Evolutionary conservation across 306 rosid species (phyloP), one percentile per base, ranked within the genome.

Genomic region (Astragalus membranaceus): DNA sequence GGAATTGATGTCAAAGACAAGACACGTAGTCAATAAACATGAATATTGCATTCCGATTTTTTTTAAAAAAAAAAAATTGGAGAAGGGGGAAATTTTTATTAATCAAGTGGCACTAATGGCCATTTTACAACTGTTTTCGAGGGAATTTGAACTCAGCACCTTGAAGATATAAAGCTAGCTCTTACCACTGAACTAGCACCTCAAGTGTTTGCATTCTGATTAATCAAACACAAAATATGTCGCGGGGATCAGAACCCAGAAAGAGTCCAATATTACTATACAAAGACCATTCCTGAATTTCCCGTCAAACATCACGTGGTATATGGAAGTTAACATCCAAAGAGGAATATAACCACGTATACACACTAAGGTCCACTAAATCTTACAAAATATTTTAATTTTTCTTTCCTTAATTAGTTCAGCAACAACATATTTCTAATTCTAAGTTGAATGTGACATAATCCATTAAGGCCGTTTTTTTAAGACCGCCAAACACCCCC

Each of bases 11-110:
- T 68, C 14, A 32, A 41, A 3, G 35, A 16, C 57, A 41, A 3
- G 35, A 16, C 57, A 68, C 23, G 42, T n/a, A 55, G 58, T 69
- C 76, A 76, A 52, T 60, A 70, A 78, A 37, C 14, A n/a, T 6
- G 20, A 65, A 36, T 26, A 26, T 23, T 23, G 26, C 26, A 23
- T n/a, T 56, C n/a, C n/a, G n/a, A n/a, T n/a, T n/a, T n/a, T n/a
- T n/a, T n/a, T n/a, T n/a, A n/a, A n/a, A n/a, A n/a, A n/a, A n/a
- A n/a, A n/a, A n/a, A n/a, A n/a, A n/a, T n/a, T n/a, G n/a, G n/a
- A n/a, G n/a, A n/a, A n/a, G n/a, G n/a, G n/a, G n/a, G n/a, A n/a
- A n/a, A n/a, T n/a, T n/a, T n/a, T n/a, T n/a, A n/a, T n/a, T n/a
- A n/a, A n/a, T n/a, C n/a, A n/a, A n/a, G n/a, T n/a, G n/a, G n/a